These are phyloP conservation scores for Daldinia sp. DNA, from an alignment of 2,329 filamentous ascomycete species.

Conservation along the genomic window DNA sequence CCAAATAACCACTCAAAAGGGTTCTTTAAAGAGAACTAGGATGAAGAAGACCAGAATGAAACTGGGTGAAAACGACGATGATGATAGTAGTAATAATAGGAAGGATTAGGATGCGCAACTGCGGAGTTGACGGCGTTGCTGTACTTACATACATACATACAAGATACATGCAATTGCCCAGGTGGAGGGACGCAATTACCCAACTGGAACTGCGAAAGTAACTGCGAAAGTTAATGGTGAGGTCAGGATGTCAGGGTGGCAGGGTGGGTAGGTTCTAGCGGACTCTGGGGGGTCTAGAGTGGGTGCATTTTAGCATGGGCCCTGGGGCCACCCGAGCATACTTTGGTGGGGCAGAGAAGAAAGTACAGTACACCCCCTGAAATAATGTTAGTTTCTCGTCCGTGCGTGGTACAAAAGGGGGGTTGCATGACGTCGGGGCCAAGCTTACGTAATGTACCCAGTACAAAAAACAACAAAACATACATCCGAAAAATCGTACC, in stretches of 20 bases:
- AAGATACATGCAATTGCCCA: background rate
- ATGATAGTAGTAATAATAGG: conserved; percentile 23
- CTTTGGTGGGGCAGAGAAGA: background rate
- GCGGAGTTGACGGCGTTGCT: conserved; percentile 29
- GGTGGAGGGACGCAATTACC: conserved; percentile 17
- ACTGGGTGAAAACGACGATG: conserved; percentile 24
- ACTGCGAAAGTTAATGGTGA: conserved; percentile 26
- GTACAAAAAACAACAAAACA: too few species aligned
- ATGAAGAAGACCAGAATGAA: conserved; percentile 10
- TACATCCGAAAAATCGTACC: too few species aligned
- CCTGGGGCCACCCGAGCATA: conserved; percentile 10
- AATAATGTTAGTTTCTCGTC: too few species aligned
- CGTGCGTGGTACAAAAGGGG: too few species aligned
- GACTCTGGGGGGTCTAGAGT: conserved; percentile 5
- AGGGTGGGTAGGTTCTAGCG: conserved; percentile 1
- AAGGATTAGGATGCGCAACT: conserved; percentile 27
- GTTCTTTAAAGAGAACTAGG: conserved; percentile 5
- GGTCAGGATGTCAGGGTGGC: conserved; percentile 20
- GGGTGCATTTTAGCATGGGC: conserved; percentile 10
- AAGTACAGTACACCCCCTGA: too few species aligned
- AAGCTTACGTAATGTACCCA: too few species aligned
- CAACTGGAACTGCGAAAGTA: conserved; percentile 19
- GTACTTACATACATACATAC: background rate
- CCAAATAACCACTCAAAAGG: conserved; percentile 20
- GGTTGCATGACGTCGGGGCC: too few species aligned